Evolutionary conservation across 1,284 basidiomycete genomes (phyloP), one percentile per base, ranked within the genome.

Genomic region (Malassezia obtusa): DNA sequence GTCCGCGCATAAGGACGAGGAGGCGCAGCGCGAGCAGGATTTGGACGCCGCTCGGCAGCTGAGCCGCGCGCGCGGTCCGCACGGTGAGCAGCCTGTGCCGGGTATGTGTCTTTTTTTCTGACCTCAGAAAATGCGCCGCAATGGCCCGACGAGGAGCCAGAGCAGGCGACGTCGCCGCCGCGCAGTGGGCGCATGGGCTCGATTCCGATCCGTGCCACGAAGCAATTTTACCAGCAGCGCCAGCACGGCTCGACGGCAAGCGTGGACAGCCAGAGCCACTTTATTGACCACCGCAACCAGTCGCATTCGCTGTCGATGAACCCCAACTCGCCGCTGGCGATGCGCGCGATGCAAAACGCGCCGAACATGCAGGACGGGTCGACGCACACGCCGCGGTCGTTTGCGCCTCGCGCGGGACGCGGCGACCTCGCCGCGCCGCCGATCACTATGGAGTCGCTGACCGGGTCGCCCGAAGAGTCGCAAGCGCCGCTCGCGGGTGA

Each of bases 261-360:
- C 37, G 52, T 73, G 31, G 69, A 73, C 59, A 68, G 65, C 35
- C 65, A 67, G 37, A 61, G 58, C 32, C 65, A 73, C 50, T 73
- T 65, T 41, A 73, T 73, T 55, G 71, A 73, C 52, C 71, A 73
- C 40, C 67, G 71, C 45, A 64, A 64, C 45, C 68, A 73, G 45
- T 65, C 66, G 7, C 65, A 66, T 50, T 67, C 64, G 15, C 55
- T 65, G 32, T 63, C 65, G 36, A 28, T 51, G 24, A 57, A 67
- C 37, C 59, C 63, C 6, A 60, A 63, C 46, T 67, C 63, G 3
- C 64, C 62, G 12, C 61, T 67, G 6, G 64, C 62, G 4, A 50
- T 59, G 17, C 56, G 64, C 15, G 52, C 51, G 11, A 21, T 28
- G 22, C 41, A 55, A 19, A 37, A 40, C 10, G 14, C n/a, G 15